These are phyloP conservation scores for Trichoderma asperellum DNA, from an alignment of 2,329 filamentous ascomycete genomes.

Conservation along the genomic window DNA sequence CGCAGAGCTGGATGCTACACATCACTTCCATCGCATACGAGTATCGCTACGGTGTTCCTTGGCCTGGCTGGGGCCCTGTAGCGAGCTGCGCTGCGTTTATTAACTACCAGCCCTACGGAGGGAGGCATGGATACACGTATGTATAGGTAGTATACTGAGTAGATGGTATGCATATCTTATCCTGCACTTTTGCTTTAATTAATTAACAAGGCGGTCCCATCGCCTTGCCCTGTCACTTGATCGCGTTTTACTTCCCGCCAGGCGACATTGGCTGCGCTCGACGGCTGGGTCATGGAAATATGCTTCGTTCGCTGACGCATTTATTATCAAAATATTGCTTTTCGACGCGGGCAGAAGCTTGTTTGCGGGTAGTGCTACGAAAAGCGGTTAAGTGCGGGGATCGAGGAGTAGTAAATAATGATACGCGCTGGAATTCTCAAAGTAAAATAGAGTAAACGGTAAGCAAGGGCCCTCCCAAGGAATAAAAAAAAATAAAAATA, in stretches of 20 bases:
- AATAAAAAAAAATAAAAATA: not conserved
- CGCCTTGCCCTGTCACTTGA: constrained; percentile 9
- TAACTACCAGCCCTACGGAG: constrained; percentile 22
- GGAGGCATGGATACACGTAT: not conserved
- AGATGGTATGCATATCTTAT: not conserved
- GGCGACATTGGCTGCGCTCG: not conserved
- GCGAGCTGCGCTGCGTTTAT: constrained; percentile 2
- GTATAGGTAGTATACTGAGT: no score
- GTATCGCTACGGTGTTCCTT: not conserved
- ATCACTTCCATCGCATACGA: not conserved
- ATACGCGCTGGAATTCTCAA: not conserved
- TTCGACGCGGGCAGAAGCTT: constrained; percentile 3
- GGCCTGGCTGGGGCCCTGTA: not conserved
- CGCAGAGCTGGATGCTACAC: not conserved
- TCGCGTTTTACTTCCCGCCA: not conserved
- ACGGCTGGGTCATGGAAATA: not conserved
- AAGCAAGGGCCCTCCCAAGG: not conserved
- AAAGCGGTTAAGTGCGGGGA: constrained; percentile 13
- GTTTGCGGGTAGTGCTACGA: not conserved
- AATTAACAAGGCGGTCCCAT: not conserved
- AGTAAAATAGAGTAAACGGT: constrained; percentile 2
- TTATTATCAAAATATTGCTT: not conserved
- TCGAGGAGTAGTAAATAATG: not conserved
- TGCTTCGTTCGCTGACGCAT: constrained; percentile 15
- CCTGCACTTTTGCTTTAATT: not conserved